Base-by-base conservation (phyloP, 148 eudicot genomes). In the Chenopodium suecicum region DNA sequence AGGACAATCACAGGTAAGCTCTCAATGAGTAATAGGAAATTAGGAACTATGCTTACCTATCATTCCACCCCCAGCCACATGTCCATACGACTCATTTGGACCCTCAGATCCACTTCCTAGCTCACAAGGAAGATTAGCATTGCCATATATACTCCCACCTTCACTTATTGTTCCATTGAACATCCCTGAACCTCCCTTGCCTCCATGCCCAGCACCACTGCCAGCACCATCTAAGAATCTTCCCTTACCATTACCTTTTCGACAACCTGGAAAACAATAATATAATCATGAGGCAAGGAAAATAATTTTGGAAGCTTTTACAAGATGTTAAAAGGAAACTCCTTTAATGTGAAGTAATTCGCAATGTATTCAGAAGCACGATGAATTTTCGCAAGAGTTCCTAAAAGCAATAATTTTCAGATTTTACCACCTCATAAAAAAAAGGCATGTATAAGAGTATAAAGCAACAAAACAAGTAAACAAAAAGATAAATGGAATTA, bases 171-270 rank as follows among this genome's bases (percentile, higher is more conserved):
- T 81, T 63, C 98, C 98, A 82, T 90, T 88, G 87, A 80, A 91
- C 87, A 86, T 75, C 78, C 98, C 98, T 70, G 91, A 83, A 41
- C 98, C 98, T 44, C 98, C 98, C 82, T 85, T 88, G 75, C 98
- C 98, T 63, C 98, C 98, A 84, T 94, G 98, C 41, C 98, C 98
- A 88, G 98, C 98, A 82, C 98, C 98, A 79, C 90, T 92, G 83
- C 98, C 92, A 79, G 93, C 94, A 56, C 95, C 98, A 87, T 94
- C 86, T 54, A 90, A 86, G 84, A 87, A 92, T 82, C 85, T 91
- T 78, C 95, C 98, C 84, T 62, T 85, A 44, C 98, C 98, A 76
- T 87, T 73, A 82, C 98, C 98, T 75, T 82, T 92, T 74, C 86
- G 87, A 81, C 98, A 94, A 82, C 98, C 98, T 94, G 86, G 14